Evolutionary conservation across 139 green algal genomes (phyloP), one percentile per base, ranked within the genome.

Genomic region (Auxenochlorella pyrenoidosa): DNA sequence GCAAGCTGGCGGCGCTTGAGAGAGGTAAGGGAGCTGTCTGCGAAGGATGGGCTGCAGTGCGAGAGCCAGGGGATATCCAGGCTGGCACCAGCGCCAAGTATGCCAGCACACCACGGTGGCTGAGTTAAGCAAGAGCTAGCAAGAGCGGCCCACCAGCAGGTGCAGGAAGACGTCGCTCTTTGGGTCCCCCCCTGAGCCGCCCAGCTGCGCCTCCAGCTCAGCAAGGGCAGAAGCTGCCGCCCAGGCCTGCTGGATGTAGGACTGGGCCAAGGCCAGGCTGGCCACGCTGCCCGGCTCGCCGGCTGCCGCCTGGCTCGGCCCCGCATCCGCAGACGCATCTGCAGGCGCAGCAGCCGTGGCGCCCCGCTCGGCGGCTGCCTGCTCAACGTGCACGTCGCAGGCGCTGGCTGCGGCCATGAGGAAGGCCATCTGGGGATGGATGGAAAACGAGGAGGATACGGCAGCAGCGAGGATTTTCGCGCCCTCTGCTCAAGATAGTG

Each of bases 401-500:
- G 75, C 58, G 6, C 38, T 36, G 12, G 75, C 34, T 5, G 84
- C 84, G 1, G 75, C 84, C 59, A 88, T 76, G 36, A 88, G 59
- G 43, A 84, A 88, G 8, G 84, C 84, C 60, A 77, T 34, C 84
- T 88, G 84, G 59, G 40, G 1, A 77, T 32, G 70, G 2, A 47
- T 32, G 15, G 19, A 32, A 47, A 51, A 36, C 18, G 34, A 38
- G 6, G 40, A n/a, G n/a, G 26, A 10, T n/a, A 26, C 34, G 21
- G 21, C 43, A 63, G 40, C 75, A 58, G 75, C 70, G 5, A 15
- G 21, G 30, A 44, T 41, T 44, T 41, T n/a, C n/a, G n/a, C n/a
- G n/a, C n/a, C n/a, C n/a, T n/a, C n/a, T n/a, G n/a, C n/a, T n/a
- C n/a, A n/a, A n/a, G n/a, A n/a, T n/a, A n/a, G n/a, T n/a, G n/a